These are phyloP conservation scores for Gonapodya sp. DNA, from an alignment of 192 early-diverging fungal species.

Conservation along the genomic window DNA sequence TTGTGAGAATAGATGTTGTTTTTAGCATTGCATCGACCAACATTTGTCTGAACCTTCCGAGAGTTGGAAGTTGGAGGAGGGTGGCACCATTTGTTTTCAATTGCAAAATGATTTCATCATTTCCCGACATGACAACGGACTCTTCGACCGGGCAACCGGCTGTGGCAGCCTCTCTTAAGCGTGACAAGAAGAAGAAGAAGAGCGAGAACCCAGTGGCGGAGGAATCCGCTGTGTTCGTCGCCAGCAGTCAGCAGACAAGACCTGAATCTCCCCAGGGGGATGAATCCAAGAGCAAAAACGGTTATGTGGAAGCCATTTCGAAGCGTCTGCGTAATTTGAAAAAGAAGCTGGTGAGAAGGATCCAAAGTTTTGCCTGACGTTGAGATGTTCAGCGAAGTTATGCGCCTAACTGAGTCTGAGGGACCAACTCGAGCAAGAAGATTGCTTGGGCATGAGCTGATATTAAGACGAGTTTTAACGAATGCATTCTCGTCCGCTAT, in stretches of 20 bases:
- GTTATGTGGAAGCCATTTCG: slow-evolving; percentile 23
- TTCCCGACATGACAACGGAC: neutral
- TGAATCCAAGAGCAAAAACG: slow-evolving; percentile 9
- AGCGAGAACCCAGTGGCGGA: neutral
- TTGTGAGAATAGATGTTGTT: neutral
- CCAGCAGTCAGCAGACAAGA: neutral
- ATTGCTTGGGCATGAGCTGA: no score
- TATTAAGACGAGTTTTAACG: no score
- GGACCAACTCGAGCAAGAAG: no score
- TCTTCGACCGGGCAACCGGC: neutral
- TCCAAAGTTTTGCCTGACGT: no score
- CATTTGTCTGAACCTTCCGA: no score
- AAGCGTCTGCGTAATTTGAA: slow-evolving; percentile 27
- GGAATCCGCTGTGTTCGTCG: neutral
- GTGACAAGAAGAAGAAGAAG: neutral
- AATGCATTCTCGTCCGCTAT: no score
- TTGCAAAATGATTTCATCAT: no score
- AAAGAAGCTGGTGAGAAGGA: slow-evolving; percentile 27
- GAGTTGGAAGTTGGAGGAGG: no score
- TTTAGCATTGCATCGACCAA: neutral
- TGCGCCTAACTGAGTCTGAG: no score
- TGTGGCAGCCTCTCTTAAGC: neutral
- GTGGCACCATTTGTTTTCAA: no score
- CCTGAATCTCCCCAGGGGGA: neutral
- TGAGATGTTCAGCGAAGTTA: no score